phyloP scores from a whole-genome alignment of 176 grass and related monocot species.

The Luzula sylvatica region DNA sequence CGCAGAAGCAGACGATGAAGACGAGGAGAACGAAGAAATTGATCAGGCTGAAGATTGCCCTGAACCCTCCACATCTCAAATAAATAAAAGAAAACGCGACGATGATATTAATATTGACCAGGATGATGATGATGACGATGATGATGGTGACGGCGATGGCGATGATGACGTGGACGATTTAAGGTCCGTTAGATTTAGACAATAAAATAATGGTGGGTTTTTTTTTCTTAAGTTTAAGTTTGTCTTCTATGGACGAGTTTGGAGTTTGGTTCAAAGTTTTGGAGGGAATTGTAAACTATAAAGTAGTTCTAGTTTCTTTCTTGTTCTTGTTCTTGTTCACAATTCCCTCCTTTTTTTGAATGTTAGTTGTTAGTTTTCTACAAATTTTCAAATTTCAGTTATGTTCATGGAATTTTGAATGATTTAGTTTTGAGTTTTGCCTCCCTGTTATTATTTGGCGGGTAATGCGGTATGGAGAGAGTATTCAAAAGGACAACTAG shows the following conservation, averaged over 20 bases:
- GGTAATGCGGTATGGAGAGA: not conserved
- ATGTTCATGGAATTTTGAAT: not conserved
- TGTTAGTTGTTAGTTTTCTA: constrained; percentile 68
- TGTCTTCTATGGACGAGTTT: constrained; percentile 24
- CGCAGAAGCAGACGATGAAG: constrained; percentile 46
- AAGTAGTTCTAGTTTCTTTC: constrained; percentile 32
- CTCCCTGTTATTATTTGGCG: not conserved
- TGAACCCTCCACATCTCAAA: constrained; percentile 34
- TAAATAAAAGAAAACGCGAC: constrained; percentile 51
- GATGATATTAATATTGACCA: constrained; percentile 26
- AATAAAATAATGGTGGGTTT: constrained; percentile 27
- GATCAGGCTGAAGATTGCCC: constrained; percentile 6
- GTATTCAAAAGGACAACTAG: constrained; percentile 13
- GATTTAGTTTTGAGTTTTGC: not conserved
- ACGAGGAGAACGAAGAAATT: constrained; percentile 46
- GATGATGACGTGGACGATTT: constrained; percentile 39
- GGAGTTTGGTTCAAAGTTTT: constrained; percentile 22
- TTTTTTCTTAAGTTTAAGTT: constrained; percentile 30
- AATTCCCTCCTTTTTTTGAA: constrained; percentile 43
- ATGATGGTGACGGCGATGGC: constrained; percentile 28
- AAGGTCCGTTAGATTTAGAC: constrained; percentile 52
- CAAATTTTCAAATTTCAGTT: constrained; percentile 38
- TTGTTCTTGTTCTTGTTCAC: constrained; percentile 39
- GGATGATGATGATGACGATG: constrained; percentile 23
- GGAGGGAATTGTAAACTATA: constrained; percentile 38